These are phyloP conservation scores for Ascochyta clinopodiicola DNA, from an alignment of 2,329 filamentous ascomycete species.

Conservation along the genomic window DNA sequence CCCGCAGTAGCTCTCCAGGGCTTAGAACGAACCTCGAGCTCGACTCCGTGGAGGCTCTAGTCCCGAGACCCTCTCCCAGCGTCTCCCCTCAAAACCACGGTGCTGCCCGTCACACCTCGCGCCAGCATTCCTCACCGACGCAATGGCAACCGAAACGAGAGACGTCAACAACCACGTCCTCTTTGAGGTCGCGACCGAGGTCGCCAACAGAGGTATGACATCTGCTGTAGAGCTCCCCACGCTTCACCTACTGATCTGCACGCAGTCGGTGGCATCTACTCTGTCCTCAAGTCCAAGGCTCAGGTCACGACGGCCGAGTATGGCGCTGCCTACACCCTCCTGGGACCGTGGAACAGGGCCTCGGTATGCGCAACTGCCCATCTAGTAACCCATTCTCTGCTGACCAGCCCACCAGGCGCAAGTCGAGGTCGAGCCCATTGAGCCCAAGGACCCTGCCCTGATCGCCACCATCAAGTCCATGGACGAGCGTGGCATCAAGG, in stretches of 20 bases:
- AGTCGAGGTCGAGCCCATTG: slow-evolving; percentile 95
- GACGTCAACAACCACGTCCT: slow-evolving; percentile 96
- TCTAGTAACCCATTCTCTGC: slow-evolving; percentile 2
- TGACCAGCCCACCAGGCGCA: slow-evolving; percentile 68
- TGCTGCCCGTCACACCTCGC: slow-evolving; percentile 14
- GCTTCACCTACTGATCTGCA: slow-evolving; percentile 21
- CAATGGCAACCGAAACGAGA: slow-evolving; percentile 47
- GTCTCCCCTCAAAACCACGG: slow-evolving; percentile 18
- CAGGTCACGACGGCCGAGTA: slow-evolving; percentile 98
- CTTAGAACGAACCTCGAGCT: slow-evolving; percentile 19
- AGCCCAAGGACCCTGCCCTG: slow-evolving; percentile 80
- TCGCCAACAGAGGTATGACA: slow-evolving; percentile 85
- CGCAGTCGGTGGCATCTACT: slow-evolving; percentile 96
- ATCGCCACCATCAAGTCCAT: slow-evolving; percentile 86
- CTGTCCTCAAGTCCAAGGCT: slow-evolving; percentile 97
- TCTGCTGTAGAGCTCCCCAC: slow-evolving; percentile 12
- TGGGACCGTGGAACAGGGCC: slow-evolving; percentile 89
- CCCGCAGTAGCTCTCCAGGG: slow-evolving; percentile 30
- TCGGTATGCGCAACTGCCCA: slow-evolving; percentile 67
- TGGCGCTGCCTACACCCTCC: slow-evolving; percentile 94
- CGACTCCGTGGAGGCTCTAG: slow-evolving; percentile 13
- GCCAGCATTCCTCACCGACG: slow-evolving; percentile 16
- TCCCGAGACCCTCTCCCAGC: slow-evolving; percentile 25
- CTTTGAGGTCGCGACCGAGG: slow-evolving; percentile 96
- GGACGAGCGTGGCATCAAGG: slow-evolving; percentile 87